A percentile compares a stretch with the other conserved stretches of the same genome.
Conservation (phyloP, 1,139 yeast species). For the Debaryomycetaceae sp. region DNA sequence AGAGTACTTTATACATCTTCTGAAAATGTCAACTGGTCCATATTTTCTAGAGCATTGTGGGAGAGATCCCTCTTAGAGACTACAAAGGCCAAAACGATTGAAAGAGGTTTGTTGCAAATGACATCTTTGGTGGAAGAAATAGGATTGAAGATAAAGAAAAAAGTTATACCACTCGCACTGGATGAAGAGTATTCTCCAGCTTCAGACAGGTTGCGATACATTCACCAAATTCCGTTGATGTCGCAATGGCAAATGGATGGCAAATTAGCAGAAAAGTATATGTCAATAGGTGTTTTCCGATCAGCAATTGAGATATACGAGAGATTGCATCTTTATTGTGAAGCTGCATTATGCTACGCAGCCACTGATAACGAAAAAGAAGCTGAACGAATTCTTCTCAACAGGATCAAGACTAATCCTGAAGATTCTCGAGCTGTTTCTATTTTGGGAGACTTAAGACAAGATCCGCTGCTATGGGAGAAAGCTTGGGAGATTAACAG, state of each 20-base stretch:
- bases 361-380: constrained; percentile 72
- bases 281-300: constrained; percentile 80
- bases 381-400: constrained; percentile 58
- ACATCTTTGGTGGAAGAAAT: constrained; percentile 88
- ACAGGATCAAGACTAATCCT: constrained; percentile 56
- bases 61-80: constrained; percentile 84
- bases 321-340: constrained; percentile 71
- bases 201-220: constrained; percentile 58
- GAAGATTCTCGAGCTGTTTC: constrained; percentile 82
- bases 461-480: constrained; percentile 75
- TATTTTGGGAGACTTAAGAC: constrained; percentile 80
- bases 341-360: constrained; percentile 88
- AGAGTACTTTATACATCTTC: constrained; percentile 60
- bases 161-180: constrained; percentile 55
- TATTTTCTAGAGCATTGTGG: constrained; percentile 86
- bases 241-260: constrained; percentile 89
- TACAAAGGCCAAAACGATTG: constrained; percentile 77
- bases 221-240: constrained; percentile 71
- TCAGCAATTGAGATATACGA: constrained; percentile 91
- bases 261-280: constrained; percentile 78
- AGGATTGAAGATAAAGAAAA: constrained; percentile 63
- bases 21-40: constrained; percentile 63
- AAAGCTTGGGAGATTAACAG: constrained; percentile 85
- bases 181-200: constrained; percentile 26
- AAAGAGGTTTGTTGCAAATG: constrained; percentile 91